phyloP scores from a whole-genome alignment of 306 rosid species.

The Rubus idaeus region DNA sequence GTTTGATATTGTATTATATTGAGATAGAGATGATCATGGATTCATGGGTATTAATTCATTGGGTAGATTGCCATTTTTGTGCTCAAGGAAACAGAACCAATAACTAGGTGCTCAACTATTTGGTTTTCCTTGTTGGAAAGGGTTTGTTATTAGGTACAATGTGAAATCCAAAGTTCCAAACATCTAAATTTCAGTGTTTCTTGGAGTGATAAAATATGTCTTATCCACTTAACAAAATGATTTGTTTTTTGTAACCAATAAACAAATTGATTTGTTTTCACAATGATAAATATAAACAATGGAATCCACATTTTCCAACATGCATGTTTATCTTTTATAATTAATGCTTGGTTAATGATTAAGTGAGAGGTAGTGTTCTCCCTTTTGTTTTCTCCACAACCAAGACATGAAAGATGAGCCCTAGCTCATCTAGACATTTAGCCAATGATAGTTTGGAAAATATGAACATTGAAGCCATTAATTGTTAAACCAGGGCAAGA shows the following conservation, averaged over 20 bases:
- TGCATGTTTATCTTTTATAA: background rate
- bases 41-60: background rate
- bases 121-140: constrained; percentile 27
- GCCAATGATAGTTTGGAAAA: background rate
- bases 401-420: background rate
- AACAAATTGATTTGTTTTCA: constrained; percentile 52
- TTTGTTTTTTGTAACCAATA: constrained; percentile 39
- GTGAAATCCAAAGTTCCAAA: constrained; percentile 50
- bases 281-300: constrained; percentile 20
- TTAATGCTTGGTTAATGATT: background rate
- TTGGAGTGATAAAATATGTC: constrained; percentile 63
- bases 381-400: background rate
- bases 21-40: background rate
- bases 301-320: constrained; percentile 42
- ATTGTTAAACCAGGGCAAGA: background rate
- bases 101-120: constrained; percentile 30
- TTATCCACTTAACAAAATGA: constrained; percentile 49
- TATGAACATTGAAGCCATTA: background rate
- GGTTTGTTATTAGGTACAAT: constrained; percentile 49
- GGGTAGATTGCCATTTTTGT: constrained; percentile 52
- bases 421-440: background rate
- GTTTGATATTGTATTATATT: constrained; percentile 42
- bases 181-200: constrained; percentile 78
- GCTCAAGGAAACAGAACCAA: constrained; percentile 44
- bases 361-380: background rate